Evolutionary conservation across 768 basidiomycete species (phyloP).

Genomic region (Hypsizygus marmoreus): DNA sequence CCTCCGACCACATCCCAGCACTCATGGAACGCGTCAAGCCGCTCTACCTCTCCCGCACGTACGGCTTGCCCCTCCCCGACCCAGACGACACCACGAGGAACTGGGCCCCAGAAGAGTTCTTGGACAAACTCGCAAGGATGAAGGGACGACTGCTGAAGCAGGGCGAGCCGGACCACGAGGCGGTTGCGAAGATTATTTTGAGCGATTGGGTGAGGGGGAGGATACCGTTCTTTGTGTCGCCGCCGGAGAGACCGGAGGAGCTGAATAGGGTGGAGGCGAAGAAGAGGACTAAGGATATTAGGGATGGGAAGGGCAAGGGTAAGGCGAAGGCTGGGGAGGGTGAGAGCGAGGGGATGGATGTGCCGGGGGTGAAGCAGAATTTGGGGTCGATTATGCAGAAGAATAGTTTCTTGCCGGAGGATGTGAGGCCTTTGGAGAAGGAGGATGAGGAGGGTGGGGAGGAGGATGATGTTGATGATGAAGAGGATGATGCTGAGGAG

Average conservation of each 20-base stretch:
- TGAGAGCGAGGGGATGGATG: constrained; percentile 35
- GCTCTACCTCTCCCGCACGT: constrained; percentile 86
- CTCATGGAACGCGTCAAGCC: constrained; percentile 92
- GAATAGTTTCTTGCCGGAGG: constrained; percentile 84
- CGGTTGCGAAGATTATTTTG: constrained; percentile 92
- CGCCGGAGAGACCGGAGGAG: constrained; percentile 80
- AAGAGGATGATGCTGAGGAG: constrained; percentile 36
- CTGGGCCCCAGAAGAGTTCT: constrained; percentile 78
- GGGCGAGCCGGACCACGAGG: constrained; percentile 91
- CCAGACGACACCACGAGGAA: constrained; percentile 47
- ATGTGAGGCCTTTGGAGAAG: constrained; percentile 67
- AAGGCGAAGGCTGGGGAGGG: constrained; percentile 51
- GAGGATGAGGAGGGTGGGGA: constrained; percentile 47
- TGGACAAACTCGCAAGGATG: constrained; percentile 85
- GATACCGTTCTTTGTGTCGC: constrained; percentile 94
- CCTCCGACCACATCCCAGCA: constrained; percentile 88
- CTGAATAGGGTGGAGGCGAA: constrained; percentile 67
- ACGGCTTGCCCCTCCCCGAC: constrained; percentile 69
- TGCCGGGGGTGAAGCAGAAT: constrained; percentile 80
- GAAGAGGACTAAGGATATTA: constrained; percentile 44
- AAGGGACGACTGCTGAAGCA: constrained; percentile 91
- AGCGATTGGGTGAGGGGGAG: constrained; percentile 97
- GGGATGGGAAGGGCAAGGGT: constrained; percentile 47
- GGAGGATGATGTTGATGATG: constrained; percentile 38
- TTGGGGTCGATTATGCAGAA: constrained; percentile 86